Conservation (phyloP, 208 protist species). For the Wallacemonas sp. region DNA sequence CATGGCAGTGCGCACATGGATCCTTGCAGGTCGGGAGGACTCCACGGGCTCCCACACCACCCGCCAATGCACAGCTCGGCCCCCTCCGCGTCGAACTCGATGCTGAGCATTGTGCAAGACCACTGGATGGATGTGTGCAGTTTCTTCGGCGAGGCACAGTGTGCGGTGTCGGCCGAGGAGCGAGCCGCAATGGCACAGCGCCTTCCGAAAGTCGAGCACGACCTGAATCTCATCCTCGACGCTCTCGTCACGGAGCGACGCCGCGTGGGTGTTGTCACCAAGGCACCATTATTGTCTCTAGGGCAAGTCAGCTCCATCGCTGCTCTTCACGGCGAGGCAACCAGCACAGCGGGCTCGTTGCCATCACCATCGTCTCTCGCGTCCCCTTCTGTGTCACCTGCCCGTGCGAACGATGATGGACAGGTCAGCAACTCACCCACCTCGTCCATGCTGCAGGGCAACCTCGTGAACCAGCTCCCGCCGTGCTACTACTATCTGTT, state of each 20-base stretch:
- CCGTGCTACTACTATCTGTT: constrained; percentile 62
- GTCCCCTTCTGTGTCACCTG: neutral
- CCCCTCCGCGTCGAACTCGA: neutral
- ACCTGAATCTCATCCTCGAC: constrained; percentile 40
- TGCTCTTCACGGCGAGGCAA: neutral
- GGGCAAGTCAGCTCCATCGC: neutral
- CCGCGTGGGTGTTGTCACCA: neutral
- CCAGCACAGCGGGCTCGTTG: neutral
- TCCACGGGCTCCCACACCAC: neutral
- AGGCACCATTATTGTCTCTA: neutral
- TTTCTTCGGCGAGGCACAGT: constrained; percentile 55
- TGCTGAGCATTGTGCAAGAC: constrained; percentile 18
- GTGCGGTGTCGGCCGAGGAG: constrained; percentile 27
- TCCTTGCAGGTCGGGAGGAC: neutral
- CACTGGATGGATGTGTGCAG: constrained; percentile 50
- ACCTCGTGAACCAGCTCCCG: constrained; percentile 25
- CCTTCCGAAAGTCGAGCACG: constrained; percentile 30
- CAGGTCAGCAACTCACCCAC: constrained; percentile 2
- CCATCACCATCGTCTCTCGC: neutral
- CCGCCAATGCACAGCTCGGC: neutral
- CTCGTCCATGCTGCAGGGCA: neutral
- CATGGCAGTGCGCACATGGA: neutral
- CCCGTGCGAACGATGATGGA: constrained; percentile 1
- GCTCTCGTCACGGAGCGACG: constrained; percentile 29
- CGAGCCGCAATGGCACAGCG: constrained; percentile 14